Percentiles rank a stretch among this genome's conserved stretches.
These are phyloP conservation scores for Chlamydomonas schloesseri DNA, from an alignment of 139 green algal genomes.

Conservation along the genomic window DNA sequence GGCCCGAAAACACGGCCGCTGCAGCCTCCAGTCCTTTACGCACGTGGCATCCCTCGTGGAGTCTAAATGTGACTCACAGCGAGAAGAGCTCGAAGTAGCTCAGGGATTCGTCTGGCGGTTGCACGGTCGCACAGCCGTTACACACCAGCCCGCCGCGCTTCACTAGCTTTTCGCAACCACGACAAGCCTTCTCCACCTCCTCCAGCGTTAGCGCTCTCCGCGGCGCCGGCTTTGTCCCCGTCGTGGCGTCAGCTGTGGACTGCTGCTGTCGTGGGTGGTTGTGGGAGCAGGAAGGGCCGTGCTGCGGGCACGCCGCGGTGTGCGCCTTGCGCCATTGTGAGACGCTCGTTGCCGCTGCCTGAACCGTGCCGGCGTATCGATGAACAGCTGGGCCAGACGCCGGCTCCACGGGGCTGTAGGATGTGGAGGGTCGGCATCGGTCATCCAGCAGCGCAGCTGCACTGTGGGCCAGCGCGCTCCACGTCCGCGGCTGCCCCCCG, in stretches of 20 bases:
- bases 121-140: constrained; percentile 61
- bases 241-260: no score
- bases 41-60: no score
- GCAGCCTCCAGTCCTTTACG: no score
- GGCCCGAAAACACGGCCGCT: no score
- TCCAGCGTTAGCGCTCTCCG: constrained; percentile 11
- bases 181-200: constrained; percentile 56
- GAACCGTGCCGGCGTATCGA: no score
- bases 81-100: constrained; percentile 68
- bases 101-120: constrained; percentile 57
- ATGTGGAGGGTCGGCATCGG: constrained; percentile 1
- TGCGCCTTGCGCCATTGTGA: no score
- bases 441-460: not conserved
- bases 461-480: not conserved
- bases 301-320: no score
- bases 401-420: not conserved
- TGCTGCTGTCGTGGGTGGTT: not conserved
- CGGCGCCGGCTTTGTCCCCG: not conserved
- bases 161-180: constrained; percentile 57
- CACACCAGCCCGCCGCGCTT: constrained; percentile 61
- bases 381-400: no score
- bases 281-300: not conserved
- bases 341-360: no score
- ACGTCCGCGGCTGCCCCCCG: no score
- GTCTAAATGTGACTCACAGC: constrained; percentile 57